Conservation (phyloP, 129 eudicot species). For the Flaveria linearis region DNA sequence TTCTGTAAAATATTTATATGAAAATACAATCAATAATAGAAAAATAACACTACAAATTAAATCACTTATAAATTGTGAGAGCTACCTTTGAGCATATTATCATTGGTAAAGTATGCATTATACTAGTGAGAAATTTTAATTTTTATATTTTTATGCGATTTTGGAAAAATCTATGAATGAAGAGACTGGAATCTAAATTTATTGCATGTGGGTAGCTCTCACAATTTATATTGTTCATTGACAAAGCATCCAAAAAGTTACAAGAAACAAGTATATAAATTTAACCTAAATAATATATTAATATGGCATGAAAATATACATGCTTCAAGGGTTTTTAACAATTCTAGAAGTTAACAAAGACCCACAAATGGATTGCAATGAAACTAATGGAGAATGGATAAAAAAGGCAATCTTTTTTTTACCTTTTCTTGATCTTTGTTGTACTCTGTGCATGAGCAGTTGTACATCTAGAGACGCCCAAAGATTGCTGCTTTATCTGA, state of each 20-base stretch:
- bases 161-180: not conserved
- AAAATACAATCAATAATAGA: slow-evolving; percentile 4
- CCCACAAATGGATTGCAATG: slow-evolving; percentile 10
- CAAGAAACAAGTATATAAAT: not conserved
- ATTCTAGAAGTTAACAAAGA: slow-evolving; percentile 10
- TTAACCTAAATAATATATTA: not conserved
- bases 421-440: slow-evolving; percentile 86
- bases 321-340: slow-evolving; percentile 23
- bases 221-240: slow-evolving; percentile 22
- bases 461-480: slow-evolving; percentile 44
- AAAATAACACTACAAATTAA: not conserved
- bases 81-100: too few relatives aligned
- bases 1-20: slow-evolving; percentile 46
- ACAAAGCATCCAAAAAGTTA: slow-evolving; percentile 16
- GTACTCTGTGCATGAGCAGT: slow-evolving; percentile 45
- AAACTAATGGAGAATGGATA: not conserved
- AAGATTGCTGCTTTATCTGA: slow-evolving; percentile 49
- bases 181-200: too few relatives aligned
- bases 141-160: too few relatives aligned
- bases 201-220: slow-evolving; percentile 26
- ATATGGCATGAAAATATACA: not conserved
- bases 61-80: too few relatives aligned
- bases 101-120: not conserved
- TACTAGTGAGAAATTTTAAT: not conserved
- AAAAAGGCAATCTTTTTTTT: slow-evolving; percentile 1